A percentile compares a stretch with the other conserved stretches of the same genome.
Evolutionary conservation across 2,329 filamentous ascomycete species (phyloP).

Genomic region (Truncatella angustata): DNA sequence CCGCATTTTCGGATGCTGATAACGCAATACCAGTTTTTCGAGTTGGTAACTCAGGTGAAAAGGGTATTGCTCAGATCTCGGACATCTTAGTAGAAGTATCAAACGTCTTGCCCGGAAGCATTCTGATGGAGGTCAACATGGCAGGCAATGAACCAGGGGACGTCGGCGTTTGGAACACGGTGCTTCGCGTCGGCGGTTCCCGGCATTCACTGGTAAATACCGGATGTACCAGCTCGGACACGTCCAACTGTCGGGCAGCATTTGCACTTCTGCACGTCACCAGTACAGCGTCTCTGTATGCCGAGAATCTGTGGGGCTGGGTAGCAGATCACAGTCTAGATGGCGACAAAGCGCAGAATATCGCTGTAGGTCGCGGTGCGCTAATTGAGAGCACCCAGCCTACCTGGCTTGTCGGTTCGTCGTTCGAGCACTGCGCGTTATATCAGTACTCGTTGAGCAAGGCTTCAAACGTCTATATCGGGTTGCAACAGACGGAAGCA

Average conservation of each 20-base stretch:
- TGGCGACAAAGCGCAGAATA: constrained; percentile 34
- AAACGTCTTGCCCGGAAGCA: constrained; percentile 38
- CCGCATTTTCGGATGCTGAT: constrained; percentile 38
- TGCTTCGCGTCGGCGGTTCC: constrained; percentile 44
- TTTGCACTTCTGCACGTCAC: constrained; percentile 49
- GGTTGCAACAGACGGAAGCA: constrained; percentile 43
- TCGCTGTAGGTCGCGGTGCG: constrained; percentile 44
- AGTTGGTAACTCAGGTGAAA: constrained; percentile 47
- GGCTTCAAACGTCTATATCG: constrained; percentile 41
- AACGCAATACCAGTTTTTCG: constrained; percentile 47
- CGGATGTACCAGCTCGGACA: constrained; percentile 30
- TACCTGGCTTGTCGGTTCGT: constrained; percentile 52
- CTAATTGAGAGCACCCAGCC: constrained; percentile 44
- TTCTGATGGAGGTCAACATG: constrained; percentile 49
- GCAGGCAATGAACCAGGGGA: constrained; percentile 41
- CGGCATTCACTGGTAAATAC: constrained; percentile 35
- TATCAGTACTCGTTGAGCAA: constrained; percentile 51
- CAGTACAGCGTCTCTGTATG: constrained; percentile 41
- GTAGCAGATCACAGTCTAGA: constrained; percentile 50
- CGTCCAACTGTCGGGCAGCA: constrained; percentile 41
- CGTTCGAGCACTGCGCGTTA: constrained; percentile 47
- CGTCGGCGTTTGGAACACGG: constrained; percentile 47
- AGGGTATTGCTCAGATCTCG: constrained; percentile 46
- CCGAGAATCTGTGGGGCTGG: constrained; percentile 53
- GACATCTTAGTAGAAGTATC: constrained; percentile 51